Base-by-base conservation (phyloP, 2,329 filamentous ascomycete species). In the Seiridium unicorne region DNA sequence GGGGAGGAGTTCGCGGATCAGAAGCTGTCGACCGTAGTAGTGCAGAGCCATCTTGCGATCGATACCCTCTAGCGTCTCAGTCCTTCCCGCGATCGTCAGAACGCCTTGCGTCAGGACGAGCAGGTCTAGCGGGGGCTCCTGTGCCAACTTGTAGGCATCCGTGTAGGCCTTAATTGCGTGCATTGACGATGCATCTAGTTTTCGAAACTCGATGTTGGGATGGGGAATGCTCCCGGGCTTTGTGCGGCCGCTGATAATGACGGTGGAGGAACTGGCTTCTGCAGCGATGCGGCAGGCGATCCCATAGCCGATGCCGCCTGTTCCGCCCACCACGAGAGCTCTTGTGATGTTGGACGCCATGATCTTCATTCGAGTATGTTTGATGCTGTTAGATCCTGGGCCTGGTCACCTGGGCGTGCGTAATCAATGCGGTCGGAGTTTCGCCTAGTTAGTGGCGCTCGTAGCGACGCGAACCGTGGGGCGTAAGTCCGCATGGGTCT, bases 31-130 rank as follows among this genome's bases (percentile, higher is more conserved):
- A 13, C 77, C 74, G 60, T 81, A 81, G 62, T 77, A 80, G 58
- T 79, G 77, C n/a, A 81, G 68, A 0, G 73, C 74, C 70, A 81
- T 75, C 63, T 80, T 81, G 51, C 69, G 69, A 53, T 80, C 77
- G 13, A 81, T 73, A 0, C 76, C 77, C 61, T 82, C 79, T 1
- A 73, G 34, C 0, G 79, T 79, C 62, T 80, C 77, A 1, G 67
- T 72, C 44, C 76, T 62, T 0, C 75, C 74, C 3, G 67, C 69
- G 5, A 69, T 66, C 0, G 74, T 73, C 32, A 77, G 49, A 56
- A 76, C 71, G 42, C 76, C 76, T 61, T 77, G 76, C 0, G 72
- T 74, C 60, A 78, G 66, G 57, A 79, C 67, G 2, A 79, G 73
- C 1, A 75, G 65, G 58, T 76, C 74, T n/a, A 79, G 61, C 5